These are phyloP conservation scores for Hericium erinaceus DNA, from an alignment of 768 basidiomycete genomes.

Conservation along the genomic window DNA sequence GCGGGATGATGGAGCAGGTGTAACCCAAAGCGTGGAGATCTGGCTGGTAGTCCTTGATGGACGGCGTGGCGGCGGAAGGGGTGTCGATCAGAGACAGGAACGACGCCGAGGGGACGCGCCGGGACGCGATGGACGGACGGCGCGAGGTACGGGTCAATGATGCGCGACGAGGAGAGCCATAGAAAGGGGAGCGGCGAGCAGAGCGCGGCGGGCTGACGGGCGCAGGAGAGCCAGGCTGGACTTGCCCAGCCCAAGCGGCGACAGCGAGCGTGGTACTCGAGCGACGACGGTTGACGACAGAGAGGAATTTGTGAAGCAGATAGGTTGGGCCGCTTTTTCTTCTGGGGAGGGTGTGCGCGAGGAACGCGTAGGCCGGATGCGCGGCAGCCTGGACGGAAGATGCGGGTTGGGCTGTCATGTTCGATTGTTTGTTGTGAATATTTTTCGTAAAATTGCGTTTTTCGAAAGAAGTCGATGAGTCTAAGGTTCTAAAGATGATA, in stretches of 20 bases:
- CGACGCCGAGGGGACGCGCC: slow-evolving; percentile 32
- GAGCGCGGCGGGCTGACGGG: slow-evolving; percentile 25
- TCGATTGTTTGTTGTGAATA: too few species aligned
- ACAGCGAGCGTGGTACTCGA: slow-evolving; percentile 43
- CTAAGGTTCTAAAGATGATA: too few species aligned
- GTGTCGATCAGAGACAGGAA: slow-evolving; percentile 36
- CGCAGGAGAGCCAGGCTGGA: slow-evolving; percentile 61
- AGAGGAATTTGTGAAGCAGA: not conserved
- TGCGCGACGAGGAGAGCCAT: slow-evolving; percentile 24
- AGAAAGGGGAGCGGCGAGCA: slow-evolving; percentile 9
- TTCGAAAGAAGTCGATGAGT: too few species aligned
- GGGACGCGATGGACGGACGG: slow-evolving; percentile 29
- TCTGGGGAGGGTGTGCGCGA: not conserved
- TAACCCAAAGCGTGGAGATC: slow-evolving; percentile 58
- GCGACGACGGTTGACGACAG: slow-evolving; percentile 21
- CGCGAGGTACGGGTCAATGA: slow-evolving; percentile 18
- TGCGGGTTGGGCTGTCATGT: too few species aligned
- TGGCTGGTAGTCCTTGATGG: slow-evolving; percentile 35
- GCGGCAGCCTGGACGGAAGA: not conserved
- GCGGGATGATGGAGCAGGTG: slow-evolving; percentile 50
- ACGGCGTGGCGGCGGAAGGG: slow-evolving; percentile 35
- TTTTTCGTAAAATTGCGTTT: too few species aligned
- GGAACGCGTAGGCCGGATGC: not conserved
- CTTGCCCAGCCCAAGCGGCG: slow-evolving; percentile 52
- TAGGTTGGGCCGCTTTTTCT: not conserved